phyloP scores from a whole-genome alignment of 345 rosid species.

The Luvunga scandens region DNA sequence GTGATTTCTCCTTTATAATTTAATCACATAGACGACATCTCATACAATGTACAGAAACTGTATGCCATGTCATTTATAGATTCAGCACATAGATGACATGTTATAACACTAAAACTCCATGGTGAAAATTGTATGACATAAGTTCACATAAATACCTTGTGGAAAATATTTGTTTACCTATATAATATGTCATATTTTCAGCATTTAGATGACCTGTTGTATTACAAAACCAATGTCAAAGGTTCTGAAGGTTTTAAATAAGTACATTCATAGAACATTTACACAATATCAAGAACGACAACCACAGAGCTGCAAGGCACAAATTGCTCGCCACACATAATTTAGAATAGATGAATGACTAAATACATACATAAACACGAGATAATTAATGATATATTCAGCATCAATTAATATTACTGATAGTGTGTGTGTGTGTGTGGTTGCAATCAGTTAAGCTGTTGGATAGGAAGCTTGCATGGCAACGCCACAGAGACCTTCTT shows the following conservation, averaged over 20 bases:
- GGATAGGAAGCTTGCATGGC: slow-evolving; percentile 23
- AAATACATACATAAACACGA: not conserved
- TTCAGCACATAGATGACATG: no score
- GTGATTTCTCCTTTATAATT: no score
- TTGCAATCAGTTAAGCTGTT: not conserved
- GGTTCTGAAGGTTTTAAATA: not conserved
- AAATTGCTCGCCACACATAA: not conserved
- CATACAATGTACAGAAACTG: no score
- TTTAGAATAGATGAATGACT: not conserved
- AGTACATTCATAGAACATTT: not conserved
- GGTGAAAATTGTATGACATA: no score
- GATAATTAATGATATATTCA: not conserved
- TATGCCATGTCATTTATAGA: no score
- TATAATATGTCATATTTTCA: no score
- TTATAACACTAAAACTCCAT: no score
- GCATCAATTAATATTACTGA: not conserved
- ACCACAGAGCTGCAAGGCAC: not conserved
- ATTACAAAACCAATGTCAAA: not conserved
- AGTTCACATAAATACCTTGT: no score
- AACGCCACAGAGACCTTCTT: slow-evolving; percentile 21
- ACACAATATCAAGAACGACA: not conserved
- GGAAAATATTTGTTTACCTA: no score
- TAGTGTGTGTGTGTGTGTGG: no score
- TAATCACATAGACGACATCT: no score
- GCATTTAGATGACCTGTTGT: no score